These are phyloP conservation scores for Saccharomycopsis capsularis DNA, from an alignment of 805 yeast species.

Conservation along the genomic window DNA sequence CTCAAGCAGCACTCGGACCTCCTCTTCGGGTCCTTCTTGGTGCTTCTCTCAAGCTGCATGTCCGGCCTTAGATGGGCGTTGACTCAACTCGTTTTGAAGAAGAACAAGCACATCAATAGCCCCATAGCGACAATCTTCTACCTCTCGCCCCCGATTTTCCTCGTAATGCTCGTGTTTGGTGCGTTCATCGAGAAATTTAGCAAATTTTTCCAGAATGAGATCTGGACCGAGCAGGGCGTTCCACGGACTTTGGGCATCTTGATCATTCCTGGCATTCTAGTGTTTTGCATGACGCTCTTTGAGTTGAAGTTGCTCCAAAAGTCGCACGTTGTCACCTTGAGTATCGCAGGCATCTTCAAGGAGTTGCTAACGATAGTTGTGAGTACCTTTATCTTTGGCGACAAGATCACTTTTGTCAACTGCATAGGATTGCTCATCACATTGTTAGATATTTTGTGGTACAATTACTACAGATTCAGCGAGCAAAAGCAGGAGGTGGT, in stretches of 20 bases:
- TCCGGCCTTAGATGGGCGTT: conserved; percentile 94
- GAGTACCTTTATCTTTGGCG: conserved; percentile 66
- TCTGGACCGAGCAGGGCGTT: conserved; percentile 62
- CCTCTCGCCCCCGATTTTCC: conserved; percentile 78
- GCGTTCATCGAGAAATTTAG: conserved; percentile 49
- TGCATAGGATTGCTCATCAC: conserved; percentile 69
- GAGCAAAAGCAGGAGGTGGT: conserved; percentile 22
- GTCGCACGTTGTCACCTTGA: conserved; percentile 78
- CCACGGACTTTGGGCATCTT: conserved; percentile 49
- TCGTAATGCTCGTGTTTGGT: conserved; percentile 56
- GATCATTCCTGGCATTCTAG: conserved; percentile 76
- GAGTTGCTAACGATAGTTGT: conserved; percentile 77
- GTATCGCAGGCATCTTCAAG: conserved; percentile 89
- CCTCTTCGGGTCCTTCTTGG: conserved; percentile 60
- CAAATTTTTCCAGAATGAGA: conserved; percentile 42
- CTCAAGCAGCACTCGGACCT: conserved; percentile 20
- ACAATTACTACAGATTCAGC: conserved; percentile 58
- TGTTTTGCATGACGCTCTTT: conserved; percentile 82
- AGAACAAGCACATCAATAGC: conserved; percentile 52
- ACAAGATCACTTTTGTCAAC: conserved; percentile 59
- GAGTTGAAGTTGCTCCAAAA: conserved; percentile 79
- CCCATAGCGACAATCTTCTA: conserved; percentile 81
- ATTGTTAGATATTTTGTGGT: conserved; percentile 71
- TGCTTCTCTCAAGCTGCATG: conserved; percentile 68
- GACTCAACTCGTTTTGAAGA: conserved; percentile 72